A percentile compares a stretch with the other conserved stretches of the same genome.
These are phyloP conservation scores for Emiliania huxleyi DNA, from an alignment of 78 protist species.

Conservation along the genomic window DNA sequence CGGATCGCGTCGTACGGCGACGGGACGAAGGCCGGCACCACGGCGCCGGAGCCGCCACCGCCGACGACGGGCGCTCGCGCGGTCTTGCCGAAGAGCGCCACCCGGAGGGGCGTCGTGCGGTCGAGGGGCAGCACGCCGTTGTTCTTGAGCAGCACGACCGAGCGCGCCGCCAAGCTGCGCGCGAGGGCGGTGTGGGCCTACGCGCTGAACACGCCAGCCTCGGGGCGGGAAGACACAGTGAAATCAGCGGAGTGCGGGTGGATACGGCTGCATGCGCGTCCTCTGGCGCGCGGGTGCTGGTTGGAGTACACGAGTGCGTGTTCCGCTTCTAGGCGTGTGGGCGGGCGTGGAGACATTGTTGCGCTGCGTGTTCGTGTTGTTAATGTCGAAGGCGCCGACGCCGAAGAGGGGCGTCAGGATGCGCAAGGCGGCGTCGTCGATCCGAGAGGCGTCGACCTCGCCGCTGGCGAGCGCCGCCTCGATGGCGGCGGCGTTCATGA, in stretches of 20 bases:
- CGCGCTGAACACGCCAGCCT: neutral
- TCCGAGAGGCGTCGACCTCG: neutral
- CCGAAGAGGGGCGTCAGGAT: neutral
- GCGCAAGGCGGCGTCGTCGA: neutral
- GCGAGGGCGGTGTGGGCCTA: constrained; percentile 8
- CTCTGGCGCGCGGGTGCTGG: too few species aligned
- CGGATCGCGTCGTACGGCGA: neutral
- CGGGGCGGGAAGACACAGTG: neutral
- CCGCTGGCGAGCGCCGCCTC: neutral
- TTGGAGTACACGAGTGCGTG: neutral
- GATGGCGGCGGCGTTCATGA: neutral
- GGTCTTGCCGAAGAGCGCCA: constrained; percentile 27
- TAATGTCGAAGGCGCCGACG: constrained; percentile 40
- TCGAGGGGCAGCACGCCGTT: neutral
- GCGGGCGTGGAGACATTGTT: constrained; percentile 27
- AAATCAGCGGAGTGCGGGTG: neutral
- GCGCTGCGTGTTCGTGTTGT: neutral
- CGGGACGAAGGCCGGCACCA: neutral
- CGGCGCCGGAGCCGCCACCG: constrained; percentile 46
- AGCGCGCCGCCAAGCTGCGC: neutral
- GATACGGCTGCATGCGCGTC: too few species aligned
- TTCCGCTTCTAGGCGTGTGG: neutral
- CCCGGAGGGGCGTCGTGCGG: neutral
- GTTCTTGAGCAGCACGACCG: constrained; percentile 56
- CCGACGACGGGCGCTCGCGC: neutral